Evolutionary conservation across 805 yeast genomes (phyloP).

Genomic region (Saccharomycopsis babjevae): DNA sequence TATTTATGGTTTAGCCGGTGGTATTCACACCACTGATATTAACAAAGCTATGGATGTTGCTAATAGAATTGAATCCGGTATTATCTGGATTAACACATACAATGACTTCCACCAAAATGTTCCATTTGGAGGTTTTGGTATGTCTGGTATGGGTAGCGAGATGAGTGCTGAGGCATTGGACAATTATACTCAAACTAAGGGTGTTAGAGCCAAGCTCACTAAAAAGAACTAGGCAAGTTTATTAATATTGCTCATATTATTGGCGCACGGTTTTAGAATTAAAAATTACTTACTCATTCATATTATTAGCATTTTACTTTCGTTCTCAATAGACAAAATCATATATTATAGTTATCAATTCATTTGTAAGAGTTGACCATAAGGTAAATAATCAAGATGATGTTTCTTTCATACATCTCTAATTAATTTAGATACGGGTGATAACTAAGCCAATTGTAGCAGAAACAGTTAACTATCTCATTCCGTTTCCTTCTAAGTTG

Average conservation of each 20-base stretch:
- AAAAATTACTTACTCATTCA: background rate
- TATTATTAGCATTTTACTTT: background rate
- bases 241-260: background rate
- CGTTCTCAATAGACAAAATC: background rate
- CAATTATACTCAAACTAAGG: conserved; percentile 76
- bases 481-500: too few species aligned
- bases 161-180: conserved; percentile 82
- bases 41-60: conserved; percentile 70
- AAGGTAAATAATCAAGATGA: background rate
- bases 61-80: conserved; percentile 71
- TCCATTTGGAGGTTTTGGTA: conserved; percentile 90
- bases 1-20: conserved; percentile 83
- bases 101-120: conserved; percentile 80
- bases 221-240: conserved; percentile 20
- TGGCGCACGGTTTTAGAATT: background rate
- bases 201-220: conserved; percentile 46
- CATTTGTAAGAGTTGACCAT: too few species aligned
- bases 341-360: background rate
- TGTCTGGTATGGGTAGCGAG: conserved; percentile 90
- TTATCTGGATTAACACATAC: conserved; percentile 85
- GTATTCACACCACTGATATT: conserved; percentile 70
- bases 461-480: too few species aligned
- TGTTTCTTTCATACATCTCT: too few species aligned
- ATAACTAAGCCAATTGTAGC: too few species aligned
- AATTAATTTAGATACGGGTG: too few species aligned